Base-by-base conservation (phyloP, 1,284 basidiomycete species). In the Amylostereum areolatum region DNA sequence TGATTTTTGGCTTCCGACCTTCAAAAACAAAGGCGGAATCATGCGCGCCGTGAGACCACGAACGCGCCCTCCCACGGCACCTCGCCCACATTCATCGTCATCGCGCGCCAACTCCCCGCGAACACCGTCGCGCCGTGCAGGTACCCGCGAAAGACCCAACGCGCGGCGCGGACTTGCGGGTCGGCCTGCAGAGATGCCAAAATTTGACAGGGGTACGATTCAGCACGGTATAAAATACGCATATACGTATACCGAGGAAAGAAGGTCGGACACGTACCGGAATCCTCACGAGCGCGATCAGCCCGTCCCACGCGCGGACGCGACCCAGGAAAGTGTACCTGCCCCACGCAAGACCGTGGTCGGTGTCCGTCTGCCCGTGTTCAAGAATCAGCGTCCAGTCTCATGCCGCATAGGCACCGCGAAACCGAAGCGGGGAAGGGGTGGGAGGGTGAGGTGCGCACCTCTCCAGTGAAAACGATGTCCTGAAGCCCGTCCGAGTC, bases 71-170 rank as follows among this genome's bases (percentile, higher is more conserved):
- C 84, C 64, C 77, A 60, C 24, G 67, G 64, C n/a, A 67, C 59
- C n/a, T n/a, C n/a, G 35, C 55, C 45, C 10, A 75, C 39, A 68
- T 74, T 25, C 72, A 73, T 36, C n/a, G 60, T 59, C 55, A 56
- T 62, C 27, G 64, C 63, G 24, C 85, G 71, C 85, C 85, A 88
- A 48, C 78, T 81, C 5, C 85, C 86, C 9, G 85, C 81, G 54
- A 88, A 77, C 51, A 77, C 84, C 54, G 74, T 66, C 9, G 75
- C 75, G 0, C 78, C 83, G 11, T 82, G 72, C 41, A 89, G 53
- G 59, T 87, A 88, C 2, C 85, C 85, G 33, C 80, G 83, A 57
- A 89, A 81, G 45, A 88, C 72, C 60, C 74, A 71, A 7, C 49
- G 56, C 8, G 70, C 60, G 41, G 76, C 77, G 30, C 60, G 59